phyloP scores from a whole-genome alignment of 2,329 filamentous ascomycete genomes.

The Fusarium sp. region DNA sequence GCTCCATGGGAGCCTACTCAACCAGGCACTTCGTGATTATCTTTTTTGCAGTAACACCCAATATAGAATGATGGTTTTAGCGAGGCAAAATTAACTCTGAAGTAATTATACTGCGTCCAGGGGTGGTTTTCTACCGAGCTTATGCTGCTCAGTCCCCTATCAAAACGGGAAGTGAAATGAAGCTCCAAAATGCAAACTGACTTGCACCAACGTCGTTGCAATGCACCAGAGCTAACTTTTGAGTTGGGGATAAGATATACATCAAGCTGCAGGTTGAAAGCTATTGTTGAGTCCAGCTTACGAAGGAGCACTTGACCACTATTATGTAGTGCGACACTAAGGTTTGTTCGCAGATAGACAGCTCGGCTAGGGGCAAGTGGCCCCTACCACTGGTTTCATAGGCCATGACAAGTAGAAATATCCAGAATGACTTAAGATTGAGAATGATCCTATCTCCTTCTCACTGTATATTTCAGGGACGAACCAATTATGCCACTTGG shows the following conservation, averaged over 20 bases:
- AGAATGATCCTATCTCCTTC: neutral
- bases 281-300: neutral
- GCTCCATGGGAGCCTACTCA: too few species aligned
- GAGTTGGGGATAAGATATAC: neutral
- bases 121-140: neutral
- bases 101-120: neutral
- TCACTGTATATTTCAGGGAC: neutral
- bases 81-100: fast-evolving
- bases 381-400: neutral
- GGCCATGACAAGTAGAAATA: neutral
- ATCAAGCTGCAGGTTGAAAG: neutral
- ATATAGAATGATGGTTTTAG: neutral
- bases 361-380: neutral
- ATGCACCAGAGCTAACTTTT: neutral
- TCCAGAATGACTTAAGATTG: neutral
- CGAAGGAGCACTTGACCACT: neutral
- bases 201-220: neutral
- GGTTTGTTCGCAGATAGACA: neutral
- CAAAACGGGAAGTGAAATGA: neutral
- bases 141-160: neutral
- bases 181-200: neutral
- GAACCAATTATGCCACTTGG: neutral
- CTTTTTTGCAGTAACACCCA: too few species aligned
- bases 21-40: too few species aligned
- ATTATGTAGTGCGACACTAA: neutral